These are phyloP conservation scores for Colletotrichum eleusines DNA, from an alignment of 2,329 filamentous ascomycete genomes.

Conservation along the genomic window DNA sequence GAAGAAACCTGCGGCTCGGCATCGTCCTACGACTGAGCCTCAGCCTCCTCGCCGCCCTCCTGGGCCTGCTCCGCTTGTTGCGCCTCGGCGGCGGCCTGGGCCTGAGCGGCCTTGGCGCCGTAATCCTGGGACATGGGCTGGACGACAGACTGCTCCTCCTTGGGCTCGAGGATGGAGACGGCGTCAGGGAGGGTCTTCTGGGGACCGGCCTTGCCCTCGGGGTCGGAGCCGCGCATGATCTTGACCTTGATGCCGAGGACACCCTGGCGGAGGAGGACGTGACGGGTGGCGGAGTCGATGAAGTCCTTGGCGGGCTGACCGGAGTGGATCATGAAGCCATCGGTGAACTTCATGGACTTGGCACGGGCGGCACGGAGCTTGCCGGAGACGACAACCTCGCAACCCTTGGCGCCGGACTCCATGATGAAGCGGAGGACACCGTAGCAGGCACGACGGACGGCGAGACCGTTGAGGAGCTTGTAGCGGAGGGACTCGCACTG, in stretches of 20 bases:
- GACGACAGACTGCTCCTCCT: conserved; percentile 96
- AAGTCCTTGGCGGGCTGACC: conserved; percentile 99
- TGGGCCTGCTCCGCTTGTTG: conserved; percentile 64
- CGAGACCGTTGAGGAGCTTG: conserved; percentile 99
- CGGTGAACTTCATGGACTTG: conserved; percentile 99
- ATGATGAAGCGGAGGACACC: conserved; percentile 99
- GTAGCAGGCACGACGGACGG: conserved; percentile 98
- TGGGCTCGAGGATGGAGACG: conserved; percentile 99
- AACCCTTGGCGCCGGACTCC: conserved; percentile 99
- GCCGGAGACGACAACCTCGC: conserved; percentile 98
- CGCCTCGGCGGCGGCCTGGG: conserved; percentile 75
- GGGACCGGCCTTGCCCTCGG: conserved; percentile 98
- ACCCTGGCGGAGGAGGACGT: conserved; percentile 99
- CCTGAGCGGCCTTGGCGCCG: conserved; percentile 85
- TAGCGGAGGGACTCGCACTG: conserved; percentile 99
- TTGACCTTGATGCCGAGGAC: conserved; percentile 99
- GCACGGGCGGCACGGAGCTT: conserved; percentile 99
- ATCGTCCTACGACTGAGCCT: conserved; percentile 59
- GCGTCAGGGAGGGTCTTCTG: conserved; percentile 98
- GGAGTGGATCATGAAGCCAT: conserved; percentile 99
- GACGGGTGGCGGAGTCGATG: conserved; percentile 97
- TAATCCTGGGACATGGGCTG: conserved; percentile 99
- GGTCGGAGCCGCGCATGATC: conserved; percentile 99
- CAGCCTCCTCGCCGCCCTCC: conserved; percentile 68
- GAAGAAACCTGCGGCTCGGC: conserved; percentile 41